Evolutionary conservation across 345 rosid species (phyloP), one percentile per base, ranked within the genome.

Genomic region (Bruguiera gymnorhiza): DNA sequence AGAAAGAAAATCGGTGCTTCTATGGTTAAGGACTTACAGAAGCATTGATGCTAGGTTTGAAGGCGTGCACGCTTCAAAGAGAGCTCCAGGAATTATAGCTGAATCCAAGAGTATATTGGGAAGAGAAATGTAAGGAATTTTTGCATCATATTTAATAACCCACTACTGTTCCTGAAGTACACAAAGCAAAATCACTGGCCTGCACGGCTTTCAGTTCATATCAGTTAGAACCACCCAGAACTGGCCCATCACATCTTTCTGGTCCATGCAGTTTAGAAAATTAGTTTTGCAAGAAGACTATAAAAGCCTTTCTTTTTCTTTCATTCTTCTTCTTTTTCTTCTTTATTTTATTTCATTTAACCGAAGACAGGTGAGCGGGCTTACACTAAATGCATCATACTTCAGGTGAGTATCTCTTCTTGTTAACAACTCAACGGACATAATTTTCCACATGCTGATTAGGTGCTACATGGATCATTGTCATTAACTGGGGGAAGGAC

Each of bases 131-230:
- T 87, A 88, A 27, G 86, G 93, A 74, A 94, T 84, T 80, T 89
- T 94, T 21, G 98, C 96, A 83, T 88, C 88, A 74, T 83, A 82
- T 26, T 73, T 85, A 73, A 94, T 87, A 27, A 88, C 64, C 86
- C 83, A 74, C 73, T 68, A 85, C 98, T n/a, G 98, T 89, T 80
- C 97, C 98, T n/a, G 97, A 94, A 68, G 97, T 91, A 76, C 98
- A 94, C 65, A 94, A 75, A 18, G 98, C 98, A 72, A 82, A 87
- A 70, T 43, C 76, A 67, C 98, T 91, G 58, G 84, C 96, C 98
- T 94, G 93, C 80, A 76, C 37, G 54, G 68, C 36, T 51, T 76
- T 21, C 6, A 66, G 55, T 54, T 48, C 54, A 67, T 26, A 15
- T 62, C 60, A 26, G 52, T 39, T 10, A 43, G 36, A 62, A 48